Evolutionary conservation across 768 basidiomycete genomes (phyloP).

Genomic region (Termitomyces sp.): DNA sequence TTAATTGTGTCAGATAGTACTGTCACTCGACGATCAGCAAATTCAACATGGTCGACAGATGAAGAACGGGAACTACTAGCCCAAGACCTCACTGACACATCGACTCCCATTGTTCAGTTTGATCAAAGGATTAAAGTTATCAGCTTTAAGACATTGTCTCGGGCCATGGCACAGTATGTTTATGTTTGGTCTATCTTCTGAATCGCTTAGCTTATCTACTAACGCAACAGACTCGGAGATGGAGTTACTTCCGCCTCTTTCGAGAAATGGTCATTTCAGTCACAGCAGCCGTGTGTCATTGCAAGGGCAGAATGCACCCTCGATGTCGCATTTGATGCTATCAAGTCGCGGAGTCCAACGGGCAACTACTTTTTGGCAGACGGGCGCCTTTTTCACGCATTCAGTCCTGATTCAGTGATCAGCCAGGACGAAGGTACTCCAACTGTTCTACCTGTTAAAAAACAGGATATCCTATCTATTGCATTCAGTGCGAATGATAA

Average conservation of each 20-base stretch:
- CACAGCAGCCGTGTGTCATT: background rate
- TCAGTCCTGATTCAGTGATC: background rate
- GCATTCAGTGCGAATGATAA: background rate
- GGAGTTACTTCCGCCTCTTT: background rate
- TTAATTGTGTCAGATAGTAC: background rate
- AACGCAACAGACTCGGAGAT: background rate
- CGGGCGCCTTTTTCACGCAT: background rate
- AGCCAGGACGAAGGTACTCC: background rate
- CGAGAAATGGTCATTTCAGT: background rate
- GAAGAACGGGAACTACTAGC: background rate
- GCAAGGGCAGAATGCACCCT: background rate
- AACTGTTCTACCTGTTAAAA: background rate
- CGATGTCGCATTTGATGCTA: background rate
- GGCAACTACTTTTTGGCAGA: background rate
- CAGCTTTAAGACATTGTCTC: background rate
- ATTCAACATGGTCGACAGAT: background rate
- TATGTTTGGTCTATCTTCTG: too few species aligned
- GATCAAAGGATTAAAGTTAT: background rate
- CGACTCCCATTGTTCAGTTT: background rate
- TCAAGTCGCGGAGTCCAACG: background rate
- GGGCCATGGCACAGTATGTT: background rate
- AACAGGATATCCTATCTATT: background rate
- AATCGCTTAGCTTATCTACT: background rate
- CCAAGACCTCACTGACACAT: background rate
- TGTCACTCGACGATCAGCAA: background rate